Percentiles rank a stretch among this genome's conserved stretches.
These are phyloP conservation scores for Camellia sinensis DNA, from an alignment of 148 eudicot species.

Conservation along the genomic window DNA sequence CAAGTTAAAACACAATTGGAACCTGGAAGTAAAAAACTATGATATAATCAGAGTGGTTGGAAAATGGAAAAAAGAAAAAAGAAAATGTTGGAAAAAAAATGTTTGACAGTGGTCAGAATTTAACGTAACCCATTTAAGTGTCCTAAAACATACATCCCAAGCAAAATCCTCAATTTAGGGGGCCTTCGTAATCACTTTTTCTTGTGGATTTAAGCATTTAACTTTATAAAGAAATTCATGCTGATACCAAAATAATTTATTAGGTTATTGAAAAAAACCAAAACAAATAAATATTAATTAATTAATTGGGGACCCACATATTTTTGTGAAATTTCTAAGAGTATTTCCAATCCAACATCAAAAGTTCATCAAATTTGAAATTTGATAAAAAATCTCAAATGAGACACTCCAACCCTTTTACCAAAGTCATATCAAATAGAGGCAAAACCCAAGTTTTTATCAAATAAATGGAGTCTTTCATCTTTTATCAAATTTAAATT, in stretches of 20 bases:
- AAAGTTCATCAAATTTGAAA: no score
- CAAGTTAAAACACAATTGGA: not conserved
- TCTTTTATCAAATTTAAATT: no score
- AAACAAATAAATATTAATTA: not conserved
- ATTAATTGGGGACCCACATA: no score
- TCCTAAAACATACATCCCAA: not conserved
- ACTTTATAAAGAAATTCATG: not conserved
- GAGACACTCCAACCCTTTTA: no score
- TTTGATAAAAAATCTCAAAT: no score
- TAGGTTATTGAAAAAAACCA: not conserved
- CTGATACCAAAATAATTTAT: not conserved
- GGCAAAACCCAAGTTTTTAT: no score
- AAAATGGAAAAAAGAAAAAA: no score
- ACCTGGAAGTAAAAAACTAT: not conserved
- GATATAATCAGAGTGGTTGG: not conserved
- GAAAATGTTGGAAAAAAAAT: not conserved
- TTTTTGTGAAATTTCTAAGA: no score
- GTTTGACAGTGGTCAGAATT: not conserved
- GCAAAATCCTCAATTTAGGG: not conserved
- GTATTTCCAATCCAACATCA: no score
- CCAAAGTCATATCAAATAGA: no score
- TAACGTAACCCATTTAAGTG: not conserved
- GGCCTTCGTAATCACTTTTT: not conserved
- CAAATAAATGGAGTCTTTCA: no score
- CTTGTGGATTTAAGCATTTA: slow-evolving; percentile 2